Evolutionary conservation across 768 basidiomycete genomes (phyloP).

Genomic region (Lactarius tabidus): DNA sequence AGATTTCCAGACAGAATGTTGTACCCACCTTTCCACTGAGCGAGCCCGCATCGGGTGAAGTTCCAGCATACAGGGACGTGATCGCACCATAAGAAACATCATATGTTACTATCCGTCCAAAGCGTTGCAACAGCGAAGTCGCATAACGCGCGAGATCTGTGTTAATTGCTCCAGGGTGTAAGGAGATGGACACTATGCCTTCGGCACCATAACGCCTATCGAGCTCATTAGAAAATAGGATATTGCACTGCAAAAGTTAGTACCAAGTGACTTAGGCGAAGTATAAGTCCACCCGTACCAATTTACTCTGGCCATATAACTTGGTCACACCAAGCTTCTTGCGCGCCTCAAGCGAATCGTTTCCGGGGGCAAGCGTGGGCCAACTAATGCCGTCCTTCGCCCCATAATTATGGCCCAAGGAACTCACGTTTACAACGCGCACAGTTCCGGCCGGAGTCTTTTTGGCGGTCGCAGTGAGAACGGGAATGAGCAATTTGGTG

Average conservation of each 20-base stretch:
- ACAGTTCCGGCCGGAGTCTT: conserved; percentile 14
- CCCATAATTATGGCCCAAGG: neutral
- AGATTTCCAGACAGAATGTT: neutral
- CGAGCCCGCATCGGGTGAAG: neutral
- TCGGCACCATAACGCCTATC: conserved; percentile 28
- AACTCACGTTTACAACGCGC: conserved; percentile 30
- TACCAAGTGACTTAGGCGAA: neutral
- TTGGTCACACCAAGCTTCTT: neutral
- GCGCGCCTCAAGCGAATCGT: conserved; percentile 4
- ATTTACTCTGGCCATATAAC: conserved; percentile 20
- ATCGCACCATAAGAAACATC: neutral
- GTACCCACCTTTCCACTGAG: conserved; percentile 23
- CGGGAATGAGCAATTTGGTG: conserved; percentile 30
- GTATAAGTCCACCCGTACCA: neutral
- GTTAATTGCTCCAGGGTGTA: conserved; percentile 8
- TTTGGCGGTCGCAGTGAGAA: conserved; percentile 24
- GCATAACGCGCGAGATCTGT: conserved; percentile 3
- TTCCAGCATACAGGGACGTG: conserved; percentile 11
- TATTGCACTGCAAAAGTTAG: conserved; percentile 22
- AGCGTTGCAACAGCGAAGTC: neutral
- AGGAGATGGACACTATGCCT: conserved; percentile 26
- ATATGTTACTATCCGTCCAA: neutral
- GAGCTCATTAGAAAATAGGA: conserved; percentile 30
- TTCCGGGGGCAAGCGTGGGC: neutral
- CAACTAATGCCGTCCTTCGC: conserved; percentile 7